Evolutionary conservation across 768 basidiomycete genomes (phyloP).

Genomic region (Fistulinella prunicolor): DNA sequence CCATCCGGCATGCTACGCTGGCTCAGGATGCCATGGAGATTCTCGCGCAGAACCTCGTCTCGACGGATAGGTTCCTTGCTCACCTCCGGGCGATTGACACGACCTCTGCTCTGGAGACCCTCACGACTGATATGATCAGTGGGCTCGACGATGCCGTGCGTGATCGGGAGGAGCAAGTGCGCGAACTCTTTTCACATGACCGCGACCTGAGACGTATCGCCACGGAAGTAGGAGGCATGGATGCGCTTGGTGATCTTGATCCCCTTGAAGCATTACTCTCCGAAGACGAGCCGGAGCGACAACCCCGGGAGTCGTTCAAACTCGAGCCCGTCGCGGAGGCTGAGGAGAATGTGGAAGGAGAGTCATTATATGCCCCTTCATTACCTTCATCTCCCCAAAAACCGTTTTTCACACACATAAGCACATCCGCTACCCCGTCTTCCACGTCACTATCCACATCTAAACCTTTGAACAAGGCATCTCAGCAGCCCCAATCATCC

Average conservation of each 20-base stretch:
- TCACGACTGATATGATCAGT: constrained; percentile 76
- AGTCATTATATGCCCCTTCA: constrained; percentile 38
- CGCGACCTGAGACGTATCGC: constrained; percentile 76
- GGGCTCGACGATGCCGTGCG: constrained; percentile 71
- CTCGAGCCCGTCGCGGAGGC: constrained; percentile 42
- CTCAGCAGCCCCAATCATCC: constrained; percentile 26
- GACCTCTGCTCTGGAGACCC: constrained; percentile 51
- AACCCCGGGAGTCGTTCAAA: constrained; percentile 26
- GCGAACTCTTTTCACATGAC: constrained; percentile 74
- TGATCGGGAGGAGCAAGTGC: constrained; percentile 78
- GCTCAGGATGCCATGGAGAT: constrained; percentile 66
- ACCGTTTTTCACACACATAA: constrained; percentile 52
- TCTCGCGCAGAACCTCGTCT: constrained; percentile 69
- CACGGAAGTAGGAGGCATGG: constrained; percentile 72
- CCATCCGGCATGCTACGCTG: constrained; percentile 18
- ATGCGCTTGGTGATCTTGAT: constrained; percentile 68
- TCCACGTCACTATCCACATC: constrained; percentile 44
- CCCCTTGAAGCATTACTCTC: constrained; percentile 46
- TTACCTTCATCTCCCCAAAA: constrained; percentile 50
- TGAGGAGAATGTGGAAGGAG: constrained; percentile 38
- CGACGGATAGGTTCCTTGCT: constrained; percentile 72
- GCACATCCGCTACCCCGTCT: constrained; percentile 45
- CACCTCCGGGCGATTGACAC: constrained; percentile 70
- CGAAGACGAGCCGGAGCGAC: constrained; percentile 30
- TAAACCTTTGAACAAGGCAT: constrained; percentile 25